Evolutionary conservation across 805 yeast genomes (phyloP), one percentile per base, ranked within the genome.

Genomic region (Huiozyma sinensis): DNA sequence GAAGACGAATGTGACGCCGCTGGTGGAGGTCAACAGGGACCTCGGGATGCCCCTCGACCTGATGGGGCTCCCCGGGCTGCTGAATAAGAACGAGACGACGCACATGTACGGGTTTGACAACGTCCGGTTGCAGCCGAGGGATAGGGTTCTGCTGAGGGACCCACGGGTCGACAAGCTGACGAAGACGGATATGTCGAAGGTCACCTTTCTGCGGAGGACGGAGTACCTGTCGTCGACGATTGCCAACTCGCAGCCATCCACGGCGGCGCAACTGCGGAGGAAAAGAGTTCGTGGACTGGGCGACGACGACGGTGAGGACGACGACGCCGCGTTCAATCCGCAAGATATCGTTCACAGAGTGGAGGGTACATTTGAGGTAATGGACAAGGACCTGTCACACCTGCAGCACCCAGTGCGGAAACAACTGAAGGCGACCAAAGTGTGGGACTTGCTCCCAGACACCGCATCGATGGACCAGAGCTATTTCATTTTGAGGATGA

Each of bases 181-280:
- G 6, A 66, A 61, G 52, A 59, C 61, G 11, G 70, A 67, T 47
- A 51, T 58, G 41, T 66, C 71, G 17, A 67, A 68, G 38, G 72
- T 84, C 10, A 73, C 85, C n/a, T 89, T 90, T 65, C 72, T 90
- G 60, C 80, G 97, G 68, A 79, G 97, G 67, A 90, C 98, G 0
- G 97, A 92, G 60, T 90, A 90, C 61, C 83, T 87, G 47, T 76
- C 95, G 8, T 77, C 83, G 33, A 80, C 66, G 4, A 52, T 53
- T 28, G 49, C 60, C 3, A 48, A 77, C 42, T 72, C 72, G 43
- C 57, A 64, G 43, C 47, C 50, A 36, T 41, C 39, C 31, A 44
- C 39, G 32, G 54, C 30, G 10, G 31, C 31, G 12, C n/a, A 12
- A 27, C 27, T n/a, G 13, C 52, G 46, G 45, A 50, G 40, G 47